These are phyloP conservation scores for Rheum nobile DNA, from an alignment of 148 eudicot species.

Conservation along the genomic window DNA sequence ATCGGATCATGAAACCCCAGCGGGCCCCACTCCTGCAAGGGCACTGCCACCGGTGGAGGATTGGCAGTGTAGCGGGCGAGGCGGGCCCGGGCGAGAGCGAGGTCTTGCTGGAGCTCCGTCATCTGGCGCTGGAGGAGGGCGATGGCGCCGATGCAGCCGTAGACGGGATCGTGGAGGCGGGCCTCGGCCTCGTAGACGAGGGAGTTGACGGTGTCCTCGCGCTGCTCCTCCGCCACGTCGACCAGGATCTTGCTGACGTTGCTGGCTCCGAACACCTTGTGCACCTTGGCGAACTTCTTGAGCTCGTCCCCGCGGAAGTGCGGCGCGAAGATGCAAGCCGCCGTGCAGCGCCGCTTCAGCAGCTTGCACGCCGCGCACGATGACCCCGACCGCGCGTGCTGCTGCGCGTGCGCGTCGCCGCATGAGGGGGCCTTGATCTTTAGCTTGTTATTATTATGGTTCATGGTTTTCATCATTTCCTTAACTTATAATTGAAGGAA, in stretches of 20 bases:
- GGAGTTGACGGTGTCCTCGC: conserved; percentile 61
- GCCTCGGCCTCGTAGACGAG: conserved; percentile 78
- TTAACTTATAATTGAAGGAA: background rate
- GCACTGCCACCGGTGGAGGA: background rate
- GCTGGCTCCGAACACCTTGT: conserved; percentile 87
- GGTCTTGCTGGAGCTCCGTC: conserved; percentile 57
- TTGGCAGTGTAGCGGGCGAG: conserved; percentile 26
- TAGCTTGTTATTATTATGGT: background rate
- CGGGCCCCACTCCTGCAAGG: background rate
- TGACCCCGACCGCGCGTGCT: conserved; percentile 37
- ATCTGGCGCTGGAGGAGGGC: conserved; percentile 45
- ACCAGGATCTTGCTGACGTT: conserved; percentile 72
- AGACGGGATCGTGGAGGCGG: conserved; percentile 63
- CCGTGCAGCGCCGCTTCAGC: conserved; percentile 55
- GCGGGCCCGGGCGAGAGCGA: conserved; percentile 38
- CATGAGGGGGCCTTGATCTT: background rate
- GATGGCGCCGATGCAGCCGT: conserved; percentile 76
- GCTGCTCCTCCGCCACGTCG: conserved; percentile 47
- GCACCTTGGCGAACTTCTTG: conserved; percentile 62
- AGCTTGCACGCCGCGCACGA: conserved; percentile 90
- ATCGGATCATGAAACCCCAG: background rate
- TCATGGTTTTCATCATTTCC: background rate
- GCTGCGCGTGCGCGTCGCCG: background rate
- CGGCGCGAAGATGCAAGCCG: conserved; percentile 62
- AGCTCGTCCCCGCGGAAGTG: conserved; percentile 67